These are phyloP conservation scores for Agrostemma githago DNA, from an alignment of 148 eudicot species.

Conservation along the genomic window DNA sequence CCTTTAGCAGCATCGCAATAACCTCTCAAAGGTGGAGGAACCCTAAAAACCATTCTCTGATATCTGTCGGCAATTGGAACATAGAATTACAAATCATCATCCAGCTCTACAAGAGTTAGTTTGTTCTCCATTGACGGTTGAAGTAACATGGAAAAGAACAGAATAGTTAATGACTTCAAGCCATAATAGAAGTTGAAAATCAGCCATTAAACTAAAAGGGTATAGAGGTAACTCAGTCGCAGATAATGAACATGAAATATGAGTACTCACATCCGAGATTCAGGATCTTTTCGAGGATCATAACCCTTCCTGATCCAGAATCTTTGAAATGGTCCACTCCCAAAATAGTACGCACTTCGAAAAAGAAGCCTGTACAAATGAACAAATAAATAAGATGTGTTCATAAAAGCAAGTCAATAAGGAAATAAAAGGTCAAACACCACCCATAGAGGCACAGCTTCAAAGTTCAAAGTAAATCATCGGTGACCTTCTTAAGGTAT, in stretches of 20 bases:
- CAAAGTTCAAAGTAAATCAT: not conserved
- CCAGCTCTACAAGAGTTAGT: not conserved
- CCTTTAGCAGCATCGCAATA: constrained; percentile 52
- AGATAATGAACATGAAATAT: not conserved
- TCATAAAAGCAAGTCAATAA: not conserved
- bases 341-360: constrained; percentile 80
- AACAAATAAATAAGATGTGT: constrained; percentile 7
- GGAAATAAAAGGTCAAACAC: not conserved
- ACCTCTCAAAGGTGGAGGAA: constrained; percentile 59
- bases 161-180: not conserved
- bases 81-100: constrained; percentile 9
- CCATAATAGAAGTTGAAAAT: not conserved
- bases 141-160: not conserved
- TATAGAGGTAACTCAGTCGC: not conserved
- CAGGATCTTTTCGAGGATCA: constrained; percentile 97
- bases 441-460: not conserved
- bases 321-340: constrained; percentile 86
- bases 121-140: not conserved
- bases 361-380: constrained; percentile 64
- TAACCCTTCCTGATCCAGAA: constrained; percentile 94
- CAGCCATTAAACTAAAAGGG: not conserved
- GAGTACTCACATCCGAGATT: constrained; percentile 74
- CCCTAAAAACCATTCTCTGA: constrained; percentile 83
- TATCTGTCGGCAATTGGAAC: constrained; percentile 45
- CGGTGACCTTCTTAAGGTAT: constrained; percentile 59